Percentiles rank a stretch among this genome's conserved stretches.
Evolutionary conservation across 768 basidiomycete species (phyloP).

Genomic region (Floccularia luteovirens): DNA sequence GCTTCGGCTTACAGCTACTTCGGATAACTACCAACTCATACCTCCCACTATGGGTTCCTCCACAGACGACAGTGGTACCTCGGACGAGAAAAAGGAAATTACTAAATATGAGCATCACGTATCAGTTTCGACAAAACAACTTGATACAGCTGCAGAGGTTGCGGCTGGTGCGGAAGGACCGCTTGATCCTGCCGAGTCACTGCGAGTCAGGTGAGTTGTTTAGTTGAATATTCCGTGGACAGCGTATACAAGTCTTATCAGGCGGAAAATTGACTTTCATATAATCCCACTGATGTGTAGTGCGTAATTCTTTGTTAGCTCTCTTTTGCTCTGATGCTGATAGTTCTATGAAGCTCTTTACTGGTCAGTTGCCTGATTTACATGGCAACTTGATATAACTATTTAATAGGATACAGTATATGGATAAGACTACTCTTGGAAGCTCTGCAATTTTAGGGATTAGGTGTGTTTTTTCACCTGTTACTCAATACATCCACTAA

Average conservation of each 20-base stretch:
- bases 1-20: too few relatives aligned
- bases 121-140: slow-evolving; percentile 35
- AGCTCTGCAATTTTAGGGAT: slow-evolving; percentile 67
- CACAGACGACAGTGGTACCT: slow-evolving; percentile 2
- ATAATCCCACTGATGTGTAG: slow-evolving; percentile 69
- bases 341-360: slow-evolving; percentile 36
- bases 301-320: slow-evolving; percentile 23
- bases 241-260: slow-evolving; percentile 8
- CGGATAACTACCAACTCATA: not conserved
- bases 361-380: slow-evolving; percentile 26
- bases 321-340: not conserved
- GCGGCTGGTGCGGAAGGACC: slow-evolving; percentile 28
- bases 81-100: slow-evolving; percentile 13
- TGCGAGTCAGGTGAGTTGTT: slow-evolving; percentile 37
- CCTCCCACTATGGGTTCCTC: slow-evolving; percentile 2
- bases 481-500: too few relatives aligned
- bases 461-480: slow-evolving; percentile 37
- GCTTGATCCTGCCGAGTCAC: slow-evolving; percentile 45
- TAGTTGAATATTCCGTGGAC: not conserved
- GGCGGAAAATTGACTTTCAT: slow-evolving; percentile 59
- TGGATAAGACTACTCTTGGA: slow-evolving; percentile 71
- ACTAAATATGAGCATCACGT: slow-evolving; percentile 25
- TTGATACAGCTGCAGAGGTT: slow-evolving; percentile 57
- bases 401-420: slow-evolving; percentile 57
- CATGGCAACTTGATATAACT: not conserved